These are phyloP conservation scores for Sporormia fimetaria DNA, from an alignment of 495 filamentous ascomycete genomes.

Conservation along the genomic window DNA sequence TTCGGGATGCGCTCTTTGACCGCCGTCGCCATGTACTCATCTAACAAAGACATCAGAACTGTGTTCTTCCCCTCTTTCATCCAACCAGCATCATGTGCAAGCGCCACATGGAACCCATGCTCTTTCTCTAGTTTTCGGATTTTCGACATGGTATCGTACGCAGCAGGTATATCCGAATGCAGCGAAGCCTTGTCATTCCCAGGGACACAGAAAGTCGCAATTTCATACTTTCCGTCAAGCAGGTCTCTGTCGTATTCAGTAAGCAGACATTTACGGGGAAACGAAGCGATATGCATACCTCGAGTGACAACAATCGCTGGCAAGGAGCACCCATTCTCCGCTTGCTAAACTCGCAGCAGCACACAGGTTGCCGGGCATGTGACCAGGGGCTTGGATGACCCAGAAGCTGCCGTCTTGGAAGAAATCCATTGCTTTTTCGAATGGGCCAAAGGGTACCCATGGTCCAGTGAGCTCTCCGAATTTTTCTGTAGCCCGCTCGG, in stretches of 20 bases:
- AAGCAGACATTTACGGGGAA: not conserved
- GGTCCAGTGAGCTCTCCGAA: constrained; percentile 16
- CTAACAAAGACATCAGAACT: constrained; percentile 19
- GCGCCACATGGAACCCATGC: constrained; percentile 16
- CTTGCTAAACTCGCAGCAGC: constrained; percentile 16
- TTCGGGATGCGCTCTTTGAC: constrained; percentile 12
- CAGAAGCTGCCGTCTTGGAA: constrained; percentile 31
- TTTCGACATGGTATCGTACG: constrained; percentile 11
- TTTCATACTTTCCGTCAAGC: constrained; percentile 19
- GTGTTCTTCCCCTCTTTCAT: constrained; percentile 10
- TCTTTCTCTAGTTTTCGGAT: constrained; percentile 12
- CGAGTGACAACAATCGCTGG: constrained; percentile 23
- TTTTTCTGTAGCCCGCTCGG: constrained; percentile 15
- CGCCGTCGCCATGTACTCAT: constrained; percentile 17
- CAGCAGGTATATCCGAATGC: constrained; percentile 16
- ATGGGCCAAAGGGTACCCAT: constrained; percentile 25
- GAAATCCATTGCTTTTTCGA: constrained; percentile 28
- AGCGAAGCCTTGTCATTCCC: constrained; percentile 13
- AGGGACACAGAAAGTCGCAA: constrained; percentile 16
- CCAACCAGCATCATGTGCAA: constrained; percentile 20
- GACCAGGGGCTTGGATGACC: constrained; percentile 30
- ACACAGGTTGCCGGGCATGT: constrained; percentile 28
- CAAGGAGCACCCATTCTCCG: constrained; percentile 18
- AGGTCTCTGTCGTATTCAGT: constrained; percentile 12
- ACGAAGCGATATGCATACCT: constrained; percentile 2